A percentile compares a stretch with the other conserved stretches of the same genome.
Conservation (phyloP, 176 grass and related monocot species). For the Cocos nucifera region DNA sequence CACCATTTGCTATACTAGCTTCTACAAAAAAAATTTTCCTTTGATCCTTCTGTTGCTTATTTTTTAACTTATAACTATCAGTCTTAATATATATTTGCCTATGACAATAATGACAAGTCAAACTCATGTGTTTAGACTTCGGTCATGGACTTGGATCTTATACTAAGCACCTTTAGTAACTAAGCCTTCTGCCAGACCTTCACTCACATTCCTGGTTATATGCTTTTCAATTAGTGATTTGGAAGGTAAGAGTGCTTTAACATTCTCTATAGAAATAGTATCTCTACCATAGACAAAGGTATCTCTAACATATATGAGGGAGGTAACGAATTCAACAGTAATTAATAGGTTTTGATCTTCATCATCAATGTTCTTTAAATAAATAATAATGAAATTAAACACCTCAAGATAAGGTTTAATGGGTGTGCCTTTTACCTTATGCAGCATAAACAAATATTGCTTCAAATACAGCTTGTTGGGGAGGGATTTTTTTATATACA, state of each 20-base stretch:
- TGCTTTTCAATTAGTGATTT: not conserved
- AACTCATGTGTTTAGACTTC: not conserved
- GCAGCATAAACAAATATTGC: no score
- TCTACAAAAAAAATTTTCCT: no score
- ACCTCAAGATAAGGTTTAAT: no score
- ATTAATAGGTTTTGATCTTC: not conserved
- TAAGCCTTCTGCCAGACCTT: no score
- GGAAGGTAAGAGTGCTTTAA: not conserved
- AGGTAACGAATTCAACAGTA: not conserved
- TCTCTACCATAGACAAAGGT: not conserved
- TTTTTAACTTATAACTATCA: not conserved
- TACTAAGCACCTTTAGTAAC: not conserved
- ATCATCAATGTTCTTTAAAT: not conserved
- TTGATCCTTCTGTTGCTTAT: not conserved
- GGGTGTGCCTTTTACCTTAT: not conserved
- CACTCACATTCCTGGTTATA: not conserved
- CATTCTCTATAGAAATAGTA: not conserved
- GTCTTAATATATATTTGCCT: not conserved
- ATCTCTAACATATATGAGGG: not conserved
- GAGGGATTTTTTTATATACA: not conserved
- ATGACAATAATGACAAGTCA: not conserved
- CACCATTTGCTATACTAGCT: no score
- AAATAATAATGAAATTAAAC: not conserved
- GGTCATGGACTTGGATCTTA: not conserved
- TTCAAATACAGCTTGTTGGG: no score